phyloP scores from a whole-genome alignment of 148 eudicot genomes.

The Bassia scoparia region DNA sequence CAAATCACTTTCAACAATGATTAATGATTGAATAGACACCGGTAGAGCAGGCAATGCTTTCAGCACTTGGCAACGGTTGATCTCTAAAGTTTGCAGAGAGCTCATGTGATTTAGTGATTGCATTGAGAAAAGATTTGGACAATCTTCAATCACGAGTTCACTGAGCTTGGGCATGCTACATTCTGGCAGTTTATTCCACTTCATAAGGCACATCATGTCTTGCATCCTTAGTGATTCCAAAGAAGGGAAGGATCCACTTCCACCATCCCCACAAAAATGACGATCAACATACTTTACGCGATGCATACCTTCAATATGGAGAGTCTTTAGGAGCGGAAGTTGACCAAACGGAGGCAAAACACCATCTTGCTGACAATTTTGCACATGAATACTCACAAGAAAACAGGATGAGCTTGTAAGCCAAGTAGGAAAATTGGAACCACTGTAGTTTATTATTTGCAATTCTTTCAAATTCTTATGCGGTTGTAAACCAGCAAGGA shows the following conservation, averaged over 20 bases:
- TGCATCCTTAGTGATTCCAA: conserved; percentile 14
- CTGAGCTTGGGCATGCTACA: conserved; percentile 15
- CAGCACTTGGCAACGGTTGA: conserved; percentile 10
- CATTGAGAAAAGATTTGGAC: conserved; percentile 13
- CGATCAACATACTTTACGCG: neutral
- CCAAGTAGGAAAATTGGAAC: neutral
- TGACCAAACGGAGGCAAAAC: neutral
- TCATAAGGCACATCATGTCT: conserved; percentile 12
- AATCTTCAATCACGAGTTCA: conserved; percentile 21
- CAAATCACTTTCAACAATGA: neutral
- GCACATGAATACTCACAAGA: neutral
- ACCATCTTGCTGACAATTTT: neutral
- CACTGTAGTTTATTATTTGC: neutral
- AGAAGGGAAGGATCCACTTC: neutral
- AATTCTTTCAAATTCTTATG: neutral
- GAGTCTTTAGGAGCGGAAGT: neutral
- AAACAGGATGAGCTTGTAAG: neutral
- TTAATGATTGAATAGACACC: conserved; percentile 12
- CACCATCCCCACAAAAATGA: neutral
- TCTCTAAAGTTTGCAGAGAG: conserved; percentile 9
- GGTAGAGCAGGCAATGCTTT: conserved; percentile 20
- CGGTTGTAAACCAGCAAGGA: neutral
- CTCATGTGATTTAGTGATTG: conserved; percentile 5
- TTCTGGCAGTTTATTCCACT: conserved; percentile 10
- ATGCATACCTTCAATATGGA: conserved; percentile 13